A percentile compares a stretch with the other conserved stretches of the same genome.
Conservation (phyloP, 306 rosid genomes). For the Lupinus albus region DNA sequence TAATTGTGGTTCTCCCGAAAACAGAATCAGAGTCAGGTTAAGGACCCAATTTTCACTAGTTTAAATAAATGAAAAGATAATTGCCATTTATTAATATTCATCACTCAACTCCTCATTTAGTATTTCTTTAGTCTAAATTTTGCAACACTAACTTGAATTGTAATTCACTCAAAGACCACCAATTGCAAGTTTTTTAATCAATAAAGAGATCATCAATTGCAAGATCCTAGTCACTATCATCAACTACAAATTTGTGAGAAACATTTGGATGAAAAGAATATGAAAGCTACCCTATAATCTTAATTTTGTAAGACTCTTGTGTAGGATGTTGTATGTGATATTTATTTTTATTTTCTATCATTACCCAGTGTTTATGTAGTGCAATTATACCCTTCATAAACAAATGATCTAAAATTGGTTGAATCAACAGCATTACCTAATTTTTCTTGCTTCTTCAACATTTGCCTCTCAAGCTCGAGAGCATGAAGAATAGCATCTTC, state of each 20-base stretch:
- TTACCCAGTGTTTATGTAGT: conserved; percentile 45
- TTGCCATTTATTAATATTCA: conserved; percentile 45
- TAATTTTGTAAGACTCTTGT: too few species aligned
- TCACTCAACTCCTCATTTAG: conserved; percentile 43
- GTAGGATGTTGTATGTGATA: conserved; percentile 31
- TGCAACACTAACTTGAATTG: too few species aligned
- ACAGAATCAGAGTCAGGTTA: too few species aligned
- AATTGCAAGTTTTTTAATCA: too few species aligned
- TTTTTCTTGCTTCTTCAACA: conserved; percentile 59
- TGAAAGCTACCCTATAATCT: too few species aligned
- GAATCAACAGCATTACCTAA: conserved; percentile 39
- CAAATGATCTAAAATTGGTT: conserved; percentile 33
- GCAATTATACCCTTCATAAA: conserved; percentile 43
- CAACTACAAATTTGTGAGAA: too few species aligned
- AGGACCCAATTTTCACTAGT: conserved; percentile 27
- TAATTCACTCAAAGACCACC: too few species aligned
- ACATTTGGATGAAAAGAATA: too few species aligned
- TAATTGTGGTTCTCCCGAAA: too few species aligned
- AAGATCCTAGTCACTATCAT: too few species aligned
- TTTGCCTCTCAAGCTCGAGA: conserved; percentile 81
- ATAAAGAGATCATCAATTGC: too few species aligned
- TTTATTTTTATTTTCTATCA: conserved; percentile 51
- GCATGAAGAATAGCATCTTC: conserved; percentile 98
- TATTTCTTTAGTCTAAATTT: conserved; percentile 37
- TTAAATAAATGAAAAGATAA: conserved; percentile 34